Percentiles rank a stretch among this genome's conserved stretches.
phyloP scores from a whole-genome alignment of 108 stramenopile genomes.

The Conticribra weissflogii region DNA sequence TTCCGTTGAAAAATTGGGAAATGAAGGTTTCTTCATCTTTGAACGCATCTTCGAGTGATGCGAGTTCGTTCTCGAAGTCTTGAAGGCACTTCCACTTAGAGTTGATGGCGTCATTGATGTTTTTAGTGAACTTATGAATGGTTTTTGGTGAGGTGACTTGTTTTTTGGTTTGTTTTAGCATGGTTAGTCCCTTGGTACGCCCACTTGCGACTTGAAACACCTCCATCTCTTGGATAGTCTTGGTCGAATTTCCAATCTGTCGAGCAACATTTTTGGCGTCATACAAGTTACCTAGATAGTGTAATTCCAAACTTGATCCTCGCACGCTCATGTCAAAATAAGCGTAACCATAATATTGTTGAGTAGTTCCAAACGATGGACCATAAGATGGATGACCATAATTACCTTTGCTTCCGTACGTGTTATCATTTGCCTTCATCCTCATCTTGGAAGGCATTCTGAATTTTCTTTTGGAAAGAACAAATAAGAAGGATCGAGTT shows the following conservation, averaged over 20 bases:
- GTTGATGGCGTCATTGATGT: conserved; percentile 21
- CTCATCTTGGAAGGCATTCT: conserved; percentile 10
- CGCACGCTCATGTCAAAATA: background rate
- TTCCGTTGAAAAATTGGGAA: conserved; percentile 4
- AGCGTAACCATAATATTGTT: no score
- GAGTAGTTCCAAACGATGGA: conserved; percentile 30
- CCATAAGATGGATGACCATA: background rate
- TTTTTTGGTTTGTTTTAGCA: conserved; percentile 3
- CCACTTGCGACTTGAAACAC: no score
- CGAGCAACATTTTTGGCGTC: no score
- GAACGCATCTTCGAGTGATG: conserved; percentile 20
- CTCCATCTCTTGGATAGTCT: no score
- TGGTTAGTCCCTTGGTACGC: no score
- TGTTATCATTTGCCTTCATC: background rate
- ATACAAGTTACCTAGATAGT: background rate
- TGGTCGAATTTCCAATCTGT: no score
- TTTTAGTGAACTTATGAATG: background rate
- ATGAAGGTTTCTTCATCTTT: conserved; percentile 26
- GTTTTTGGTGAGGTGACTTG: background rate
- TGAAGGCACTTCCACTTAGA: conserved; percentile 9
- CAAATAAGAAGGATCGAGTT: conserved; percentile 15
- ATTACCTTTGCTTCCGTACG: background rate
- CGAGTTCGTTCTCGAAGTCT: conserved; percentile 8
- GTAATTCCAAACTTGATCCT: background rate
- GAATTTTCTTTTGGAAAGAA: background rate